These are phyloP conservation scores for Cucurbita moschata DNA, from an alignment of 306 rosid species.

Conservation along the genomic window DNA sequence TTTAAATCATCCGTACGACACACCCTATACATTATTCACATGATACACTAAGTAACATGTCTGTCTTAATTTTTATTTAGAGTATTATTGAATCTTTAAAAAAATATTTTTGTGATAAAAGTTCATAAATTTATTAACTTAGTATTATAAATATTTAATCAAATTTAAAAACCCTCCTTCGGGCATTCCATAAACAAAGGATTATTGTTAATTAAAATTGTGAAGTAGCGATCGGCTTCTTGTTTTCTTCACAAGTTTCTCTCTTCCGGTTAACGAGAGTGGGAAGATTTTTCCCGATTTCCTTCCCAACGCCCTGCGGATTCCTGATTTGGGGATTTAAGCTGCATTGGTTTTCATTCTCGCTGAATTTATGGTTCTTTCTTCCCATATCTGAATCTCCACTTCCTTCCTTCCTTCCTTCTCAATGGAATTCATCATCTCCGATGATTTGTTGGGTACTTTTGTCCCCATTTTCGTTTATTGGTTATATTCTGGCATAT, in stretches of 20 bases:
- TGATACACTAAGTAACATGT: too few species aligned
- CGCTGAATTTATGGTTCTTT: neutral
- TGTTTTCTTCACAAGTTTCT: neutral
- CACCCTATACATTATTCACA: too few species aligned
- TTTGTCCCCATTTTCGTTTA: slow-evolving; percentile 77
- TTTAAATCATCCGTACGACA: too few species aligned
- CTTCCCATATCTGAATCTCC: neutral
- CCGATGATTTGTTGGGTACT: slow-evolving; percentile 75
- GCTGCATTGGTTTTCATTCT: too few species aligned
- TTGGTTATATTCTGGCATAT: slow-evolving; percentile 78
- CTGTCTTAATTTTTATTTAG: too few species aligned
- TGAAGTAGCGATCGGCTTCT: neutral
- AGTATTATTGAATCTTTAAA: too few species aligned
- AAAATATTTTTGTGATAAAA: too few species aligned
- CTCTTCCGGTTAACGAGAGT: neutral
- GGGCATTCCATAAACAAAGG: neutral
- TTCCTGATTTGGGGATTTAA: neutral
- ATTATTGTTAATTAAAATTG: neutral
- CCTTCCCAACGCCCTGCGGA: neutral
- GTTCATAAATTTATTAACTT: too few species aligned
- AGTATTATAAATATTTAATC: neutral
- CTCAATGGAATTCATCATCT: slow-evolving; percentile 7
- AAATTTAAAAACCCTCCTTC: neutral
- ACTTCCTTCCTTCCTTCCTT: neutral
- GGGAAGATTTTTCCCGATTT: neutral